Conservation (phyloP, 768 basidiomycete genomes). For the Suillus lakei region DNA sequence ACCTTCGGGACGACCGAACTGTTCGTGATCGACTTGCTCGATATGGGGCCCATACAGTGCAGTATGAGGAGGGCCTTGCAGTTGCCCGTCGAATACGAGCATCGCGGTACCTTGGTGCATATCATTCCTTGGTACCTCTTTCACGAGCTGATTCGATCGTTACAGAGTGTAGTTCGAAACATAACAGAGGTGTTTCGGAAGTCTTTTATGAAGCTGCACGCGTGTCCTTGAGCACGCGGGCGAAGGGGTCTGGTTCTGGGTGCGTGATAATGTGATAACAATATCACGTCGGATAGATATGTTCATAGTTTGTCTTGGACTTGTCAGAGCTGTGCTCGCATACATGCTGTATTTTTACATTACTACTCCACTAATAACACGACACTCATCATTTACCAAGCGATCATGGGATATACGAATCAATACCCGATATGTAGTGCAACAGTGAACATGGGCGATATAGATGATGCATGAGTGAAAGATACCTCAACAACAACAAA, state of each 20-base stretch:
- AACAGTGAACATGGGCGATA: not conserved
- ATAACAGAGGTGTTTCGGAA: conserved; percentile 92
- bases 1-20: conserved; percentile 83
- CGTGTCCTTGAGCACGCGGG: conserved; percentile 75
- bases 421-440: not conserved
- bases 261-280: conserved; percentile 64
- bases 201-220: conserved; percentile 93
- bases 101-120: conserved; percentile 87
- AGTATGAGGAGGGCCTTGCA: conserved; percentile 91
- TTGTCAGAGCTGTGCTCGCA: conserved; percentile 5
- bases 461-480: not conserved
- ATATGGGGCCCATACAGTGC: conserved; percentile 72
- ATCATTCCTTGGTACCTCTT: not conserved
- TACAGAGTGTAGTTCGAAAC: conserved; percentile 95
- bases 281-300: not conserved
- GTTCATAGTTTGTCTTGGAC: conserved; percentile 2
- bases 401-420: conserved; percentile 5
- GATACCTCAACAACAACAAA: not conserved
- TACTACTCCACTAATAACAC: conserved; percentile 6
- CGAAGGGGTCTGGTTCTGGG: conserved; percentile 62
- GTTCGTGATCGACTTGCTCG: conserved; percentile 75
- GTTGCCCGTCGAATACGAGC: conserved; percentile 91
- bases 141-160: not conserved
- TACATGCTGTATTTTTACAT: conserved; percentile 6
- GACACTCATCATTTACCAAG: not conserved